Base-by-base conservation (phyloP, 1,284 basidiomycete genomes). In the Rhodotorula sp. region DNA sequence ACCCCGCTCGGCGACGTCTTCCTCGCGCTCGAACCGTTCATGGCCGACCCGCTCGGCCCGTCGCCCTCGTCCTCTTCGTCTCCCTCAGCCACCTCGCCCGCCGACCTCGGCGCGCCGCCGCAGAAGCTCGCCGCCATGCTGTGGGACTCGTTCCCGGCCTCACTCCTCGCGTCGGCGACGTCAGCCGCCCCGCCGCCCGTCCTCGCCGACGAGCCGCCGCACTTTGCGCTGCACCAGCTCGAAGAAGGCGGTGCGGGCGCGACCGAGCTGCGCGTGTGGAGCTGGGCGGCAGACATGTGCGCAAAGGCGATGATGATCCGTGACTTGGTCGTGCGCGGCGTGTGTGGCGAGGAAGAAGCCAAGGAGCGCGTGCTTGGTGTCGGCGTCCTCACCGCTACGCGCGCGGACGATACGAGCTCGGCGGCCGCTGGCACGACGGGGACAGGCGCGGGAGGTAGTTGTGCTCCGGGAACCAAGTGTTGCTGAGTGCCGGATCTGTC, bases 51-150 rank as follows among this genome's bases (percentile, higher is more conserved):
- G 41, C 34, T 34, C 34, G 13, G 19, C 19, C 19, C 55, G 41
- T 21, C 55, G 19, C 17, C 55, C 55, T 44, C 55, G 12, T 21
- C 48, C 53, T 17, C 50, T 5, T 2, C 53, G 44, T 17, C n/a
- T n/a, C 9, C 25, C 61, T 23, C 52, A 25, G 0, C 7, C 19
- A 13, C 49, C 27, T 7, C 41, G 10, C 50, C 21, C 61, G 8
- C n/a, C 10, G 13, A 13, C 34, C 2, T 10, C 12, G 19, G 21
- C 50, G 13, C 34, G 2, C 12, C 44, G 7, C 62, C 62, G 12
- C 7, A 12, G 4, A 13, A 21, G n/a, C 54, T 64, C 62, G 62
- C 62, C 27, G 19, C 54, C 8, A 64, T 64, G 62, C 62, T 64
- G 27, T 64, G 46, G 27, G 62, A 64, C 46, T 21, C 25, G 19